Evolutionary conservation across 2,329 filamentous ascomycete species (phyloP).

Genomic region (Cercospora sp.): DNA sequence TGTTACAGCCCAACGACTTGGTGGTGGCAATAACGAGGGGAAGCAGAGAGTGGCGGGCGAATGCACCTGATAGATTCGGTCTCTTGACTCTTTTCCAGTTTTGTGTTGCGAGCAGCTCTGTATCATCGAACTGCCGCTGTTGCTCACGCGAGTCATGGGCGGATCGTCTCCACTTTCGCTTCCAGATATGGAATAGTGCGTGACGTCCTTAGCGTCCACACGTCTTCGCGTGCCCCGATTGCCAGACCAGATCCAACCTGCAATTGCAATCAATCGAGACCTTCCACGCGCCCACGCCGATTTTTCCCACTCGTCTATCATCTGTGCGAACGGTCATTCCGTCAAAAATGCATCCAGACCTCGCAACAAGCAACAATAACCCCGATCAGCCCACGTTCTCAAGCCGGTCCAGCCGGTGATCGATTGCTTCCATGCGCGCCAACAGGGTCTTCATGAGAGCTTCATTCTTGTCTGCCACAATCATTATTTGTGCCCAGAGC

Average conservation of each 20-base stretch:
- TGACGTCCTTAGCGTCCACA: neutral
- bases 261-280: slow-evolving; percentile 8
- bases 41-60: neutral
- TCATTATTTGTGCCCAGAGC: slow-evolving; percentile 13
- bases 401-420: slow-evolving; percentile 9
- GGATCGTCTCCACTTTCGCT: neutral
- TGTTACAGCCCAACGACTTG: slow-evolving; percentile 1
- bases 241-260: neutral
- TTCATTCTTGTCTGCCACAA: slow-evolving; percentile 15
- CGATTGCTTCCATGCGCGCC: slow-evolving; percentile 19
- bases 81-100: neutral
- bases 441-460: slow-evolving; percentile 15
- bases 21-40: neutral
- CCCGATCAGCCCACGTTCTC: neutral
- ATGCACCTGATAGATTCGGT: neutral
- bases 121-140: neutral
- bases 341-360: neutral
- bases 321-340: neutral
- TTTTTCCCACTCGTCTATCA: neutral
- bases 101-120: neutral
- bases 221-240: slow-evolving; percentile 2
- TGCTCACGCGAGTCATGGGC: neutral
- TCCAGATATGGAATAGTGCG: neutral
- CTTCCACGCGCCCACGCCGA: neutral
- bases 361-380: neutral